Conservation (phyloP, 2,329 filamentous ascomycete species). For the Monosporascus sp. region DNA sequence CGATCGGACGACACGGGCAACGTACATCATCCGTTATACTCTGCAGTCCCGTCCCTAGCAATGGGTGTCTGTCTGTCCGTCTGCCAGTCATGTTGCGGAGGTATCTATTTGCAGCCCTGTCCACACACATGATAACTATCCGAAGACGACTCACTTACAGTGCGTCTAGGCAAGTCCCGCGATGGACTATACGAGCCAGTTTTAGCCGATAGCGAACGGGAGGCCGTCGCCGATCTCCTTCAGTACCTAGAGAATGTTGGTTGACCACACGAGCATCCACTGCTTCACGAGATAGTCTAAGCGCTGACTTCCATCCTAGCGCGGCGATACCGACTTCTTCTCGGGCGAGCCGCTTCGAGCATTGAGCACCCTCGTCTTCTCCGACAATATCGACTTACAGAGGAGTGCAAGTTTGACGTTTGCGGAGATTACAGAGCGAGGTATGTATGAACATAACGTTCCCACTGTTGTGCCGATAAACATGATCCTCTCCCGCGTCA, state of each 20-base stretch:
- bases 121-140: neutral
- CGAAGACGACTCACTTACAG: slow-evolving; percentile 23
- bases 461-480: neutral
- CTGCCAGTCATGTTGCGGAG: slow-evolving; percentile 32
- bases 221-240: slow-evolving; percentile 91
- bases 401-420: slow-evolving; percentile 96
- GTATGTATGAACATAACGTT: slow-evolving; percentile 41
- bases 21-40: slow-evolving; percentile 4
- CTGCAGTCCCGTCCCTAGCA: slow-evolving; percentile 13
- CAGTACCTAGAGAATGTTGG: slow-evolving; percentile 94
- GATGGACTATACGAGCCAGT: slow-evolving; percentile 82
- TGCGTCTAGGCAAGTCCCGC: slow-evolving; percentile 60
- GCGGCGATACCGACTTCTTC: slow-evolving; percentile 97
- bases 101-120: slow-evolving; percentile 15
- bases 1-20: neutral
- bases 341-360: slow-evolving; percentile 90
- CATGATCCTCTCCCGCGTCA: neutral
- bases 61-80: slow-evolving; percentile 31
- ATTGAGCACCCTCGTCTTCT: slow-evolving; percentile 93
- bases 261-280: slow-evolving; percentile 11
- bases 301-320: slow-evolving; percentile 48
- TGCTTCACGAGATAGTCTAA: neutral
- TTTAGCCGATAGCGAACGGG: slow-evolving; percentile 90
- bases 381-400: slow-evolving; percentile 96
- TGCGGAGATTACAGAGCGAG: slow-evolving; percentile 97